phyloP scores from a whole-genome alignment of 2,329 filamentous ascomycete species.

The Eutypa lata region DNA sequence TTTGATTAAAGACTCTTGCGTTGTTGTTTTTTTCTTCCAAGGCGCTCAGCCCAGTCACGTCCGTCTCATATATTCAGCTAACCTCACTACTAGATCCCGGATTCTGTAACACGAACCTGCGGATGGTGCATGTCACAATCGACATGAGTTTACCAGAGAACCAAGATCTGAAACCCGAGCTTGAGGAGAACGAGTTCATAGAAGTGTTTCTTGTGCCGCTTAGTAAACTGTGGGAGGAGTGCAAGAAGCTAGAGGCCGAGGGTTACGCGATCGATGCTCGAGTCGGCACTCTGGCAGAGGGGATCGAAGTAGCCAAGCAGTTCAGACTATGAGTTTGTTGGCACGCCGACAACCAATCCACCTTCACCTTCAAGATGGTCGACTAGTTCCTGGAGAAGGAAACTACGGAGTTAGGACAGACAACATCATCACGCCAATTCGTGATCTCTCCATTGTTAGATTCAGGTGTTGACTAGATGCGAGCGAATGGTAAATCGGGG shows the following conservation, averaged over 20 bases:
- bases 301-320: conserved; percentile 67
- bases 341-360: too few relatives aligned
- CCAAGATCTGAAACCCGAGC: conserved; percentile 62
- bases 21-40: too few relatives aligned
- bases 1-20: too few relatives aligned
- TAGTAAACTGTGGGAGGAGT: conserved; percentile 61
- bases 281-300: conserved; percentile 74
- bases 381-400: too few relatives aligned
- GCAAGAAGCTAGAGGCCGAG: conserved; percentile 62
- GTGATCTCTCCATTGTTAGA: too few relatives aligned
- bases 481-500: too few relatives aligned
- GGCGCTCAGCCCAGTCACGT: too few relatives aligned
- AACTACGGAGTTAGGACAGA: too few relatives aligned
- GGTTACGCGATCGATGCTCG: conserved; percentile 78
- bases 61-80: too few relatives aligned
- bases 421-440: too few relatives aligned
- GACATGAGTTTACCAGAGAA: conserved; percentile 69
- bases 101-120: conserved; percentile 65
- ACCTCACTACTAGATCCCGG: conserved; percentile 45
- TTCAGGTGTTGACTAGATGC: too few relatives aligned
- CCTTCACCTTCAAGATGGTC: too few relatives aligned
- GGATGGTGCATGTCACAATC: conserved; percentile 70
- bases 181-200: conserved; percentile 81
- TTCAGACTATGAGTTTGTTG: conserved; percentile 37
- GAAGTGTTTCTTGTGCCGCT: conserved; percentile 72